Evolutionary conservation across 805 yeast species (phyloP), one percentile per base, ranked within the genome.

Genomic region (Saccharomycopsis sp.): DNA sequence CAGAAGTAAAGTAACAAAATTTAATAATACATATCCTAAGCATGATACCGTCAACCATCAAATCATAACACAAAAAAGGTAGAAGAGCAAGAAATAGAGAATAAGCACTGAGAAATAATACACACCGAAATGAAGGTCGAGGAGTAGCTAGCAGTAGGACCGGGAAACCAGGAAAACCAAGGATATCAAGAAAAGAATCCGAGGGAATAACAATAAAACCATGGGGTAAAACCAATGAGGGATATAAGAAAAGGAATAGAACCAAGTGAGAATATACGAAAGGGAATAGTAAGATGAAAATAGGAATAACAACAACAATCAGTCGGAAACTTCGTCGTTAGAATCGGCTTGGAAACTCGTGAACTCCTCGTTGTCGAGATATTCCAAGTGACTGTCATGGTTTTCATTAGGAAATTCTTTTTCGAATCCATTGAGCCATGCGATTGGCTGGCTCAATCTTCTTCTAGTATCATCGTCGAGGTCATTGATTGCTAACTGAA

Each of bases 351-450:
- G 69, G 56, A 63, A 68, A 20, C 61, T 64, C 19, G 12, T 17
- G 49, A 44, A 44, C 19, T 63, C 65, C 41, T 57, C 59, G 54
- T 62, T 61, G 41, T 62, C 66, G 35, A 58, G 62, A 15, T 71
- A 72, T 23, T 58, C 59, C 23, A 58, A 57, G 42, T 66, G 62
- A 41, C 69, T 66, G n/a, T 60, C 58, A 17, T 44, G 22, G 12
- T 44, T 68, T 60, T 67, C 66, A 14, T 56, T 55, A 1, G 53
- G 15, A 0, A 64, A 67, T 3, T 63, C 69, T 44, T 67, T 66
- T n/a, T 70, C 74, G 62, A 68, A 75, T 3, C 60, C 58, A 57
- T 71, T 72, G 34, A 75, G 60, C 77, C 78, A 75, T 47, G 62
- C 62, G 58, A 74, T 68, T 1, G 58, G 53, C 15, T 54, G 54